Conservation (phyloP, 2,329 filamentous ascomycete genomes). For the Simplicillium sp. region DNA sequence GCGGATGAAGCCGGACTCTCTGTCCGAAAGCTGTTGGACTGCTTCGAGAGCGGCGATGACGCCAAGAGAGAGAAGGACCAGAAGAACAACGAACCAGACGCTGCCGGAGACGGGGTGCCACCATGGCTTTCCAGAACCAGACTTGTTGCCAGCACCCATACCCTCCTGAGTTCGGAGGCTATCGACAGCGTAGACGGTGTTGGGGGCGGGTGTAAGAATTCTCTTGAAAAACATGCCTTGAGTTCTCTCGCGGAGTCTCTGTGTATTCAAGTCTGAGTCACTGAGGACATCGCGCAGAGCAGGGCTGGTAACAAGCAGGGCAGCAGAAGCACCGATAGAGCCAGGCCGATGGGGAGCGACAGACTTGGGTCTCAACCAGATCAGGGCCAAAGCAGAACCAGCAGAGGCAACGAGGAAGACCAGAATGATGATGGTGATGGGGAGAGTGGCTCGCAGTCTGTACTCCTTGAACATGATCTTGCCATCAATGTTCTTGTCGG, state of each 20-base stretch:
- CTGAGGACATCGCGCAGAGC: slow-evolving; percentile 2
- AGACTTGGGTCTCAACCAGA: slow-evolving; percentile 2
- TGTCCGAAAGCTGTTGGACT: slow-evolving; percentile 14
- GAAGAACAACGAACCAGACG: slow-evolving; percentile 14
- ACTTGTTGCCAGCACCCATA: neutral
- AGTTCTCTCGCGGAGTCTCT: neutral
- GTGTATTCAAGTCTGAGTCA: neutral
- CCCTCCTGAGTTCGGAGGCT: neutral
- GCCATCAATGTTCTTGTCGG: neutral
- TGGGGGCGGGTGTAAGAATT: neutral
- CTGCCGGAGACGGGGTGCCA: slow-evolving; percentile 13
- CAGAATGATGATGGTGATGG: slow-evolving; percentile 6
- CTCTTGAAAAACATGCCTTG: slow-evolving; percentile 1
- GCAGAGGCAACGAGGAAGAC: slow-evolving; percentile 3
- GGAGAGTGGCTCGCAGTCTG: slow-evolving; percentile 5
- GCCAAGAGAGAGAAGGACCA: slow-evolving; percentile 12
- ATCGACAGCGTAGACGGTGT: neutral
- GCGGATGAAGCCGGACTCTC: slow-evolving; percentile 14
- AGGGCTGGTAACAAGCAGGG: slow-evolving; percentile 7
- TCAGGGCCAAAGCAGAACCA: slow-evolving; percentile 2
- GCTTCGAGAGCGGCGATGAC: slow-evolving; percentile 12
- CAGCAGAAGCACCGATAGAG: slow-evolving; percentile 5
- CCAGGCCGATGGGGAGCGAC: slow-evolving; percentile 6
- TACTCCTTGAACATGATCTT: slow-evolving; percentile 5
- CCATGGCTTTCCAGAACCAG: slow-evolving; percentile 6